Percentiles rank a stretch among this genome's conserved stretches.
phyloP scores from a whole-genome alignment of 2,329 filamentous ascomycete genomes.

The Clonostachys sp. region DNA sequence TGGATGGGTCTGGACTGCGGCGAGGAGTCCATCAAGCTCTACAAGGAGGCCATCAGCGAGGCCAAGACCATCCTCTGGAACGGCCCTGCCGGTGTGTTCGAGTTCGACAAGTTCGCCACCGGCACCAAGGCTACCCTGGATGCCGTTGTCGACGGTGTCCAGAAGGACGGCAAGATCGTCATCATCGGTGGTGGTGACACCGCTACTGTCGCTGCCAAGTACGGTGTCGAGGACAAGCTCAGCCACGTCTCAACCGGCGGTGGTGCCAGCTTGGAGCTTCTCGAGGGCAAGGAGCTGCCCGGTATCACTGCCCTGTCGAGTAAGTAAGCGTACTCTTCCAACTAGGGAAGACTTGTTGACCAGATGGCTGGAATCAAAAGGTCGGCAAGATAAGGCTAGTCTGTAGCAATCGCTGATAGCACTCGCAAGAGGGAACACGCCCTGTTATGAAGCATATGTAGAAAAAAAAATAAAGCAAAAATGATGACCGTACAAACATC shows the following conservation, averaged over 20 bases:
- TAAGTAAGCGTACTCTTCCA: constrained; percentile 40
- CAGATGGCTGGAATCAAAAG: too few species aligned
- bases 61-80: constrained; percentile 99
- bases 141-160: constrained; percentile 75
- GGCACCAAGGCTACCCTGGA: constrained; percentile 92
- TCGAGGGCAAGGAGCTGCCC: constrained; percentile 96
- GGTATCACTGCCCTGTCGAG: constrained; percentile 88
- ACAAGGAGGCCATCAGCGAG: constrained; percentile 80
- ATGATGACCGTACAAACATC: too few species aligned
- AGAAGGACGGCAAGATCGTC: constrained; percentile 80
- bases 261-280: constrained; percentile 89
- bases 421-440: too few species aligned
- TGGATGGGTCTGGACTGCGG: constrained; percentile 98
- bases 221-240: constrained; percentile 91
- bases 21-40: constrained; percentile 80
- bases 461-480: too few species aligned
- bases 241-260: constrained; percentile 98
- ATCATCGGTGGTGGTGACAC: constrained; percentile 99
- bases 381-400: too few species aligned
- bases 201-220: constrained; percentile 96
- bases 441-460: too few species aligned
- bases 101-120: constrained; percentile 89
- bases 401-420: too few species aligned
- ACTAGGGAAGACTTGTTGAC: too few species aligned
- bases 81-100: constrained; percentile 94